Conservation (phyloP, 2,329 filamentous ascomycete genomes). For the Colletotrichum ledebouriae region DNA sequence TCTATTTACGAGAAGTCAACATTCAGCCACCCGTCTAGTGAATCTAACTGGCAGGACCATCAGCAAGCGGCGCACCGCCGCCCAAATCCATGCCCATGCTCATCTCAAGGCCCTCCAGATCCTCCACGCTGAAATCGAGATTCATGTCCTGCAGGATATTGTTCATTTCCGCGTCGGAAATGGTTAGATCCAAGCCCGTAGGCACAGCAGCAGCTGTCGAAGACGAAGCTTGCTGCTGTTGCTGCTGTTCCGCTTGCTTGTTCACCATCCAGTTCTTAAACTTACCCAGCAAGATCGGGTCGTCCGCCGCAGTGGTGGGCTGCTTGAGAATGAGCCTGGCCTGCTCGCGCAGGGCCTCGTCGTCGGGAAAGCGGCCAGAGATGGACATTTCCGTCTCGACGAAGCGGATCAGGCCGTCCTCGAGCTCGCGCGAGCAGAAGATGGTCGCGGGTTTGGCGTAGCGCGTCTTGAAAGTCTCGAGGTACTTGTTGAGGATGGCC, state of each 20-base stretch:
- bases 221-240: conserved; percentile 15
- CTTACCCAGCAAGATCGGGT: conserved; percentile 63
- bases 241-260: conserved; percentile 42
- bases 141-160: conserved; percentile 59
- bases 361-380: conserved; percentile 59
- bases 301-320: conserved; percentile 66
- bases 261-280: conserved; percentile 63
- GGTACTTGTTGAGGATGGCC: conserved; percentile 62
- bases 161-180: conserved; percentile 56
- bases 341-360: conserved; percentile 60
- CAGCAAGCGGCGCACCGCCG: conserved; percentile 18
- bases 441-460: conserved; percentile 63
- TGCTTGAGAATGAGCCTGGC: conserved; percentile 63
- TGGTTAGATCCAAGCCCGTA: conserved; percentile 51
- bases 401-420: conserved; percentile 65
- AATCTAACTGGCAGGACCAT: conserved; percentile 9
- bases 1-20: conserved; percentile 11
- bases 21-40: neutral
- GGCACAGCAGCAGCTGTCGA: conserved; percentile 42
- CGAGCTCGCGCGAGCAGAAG: conserved; percentile 71
- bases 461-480: conserved; percentile 59
- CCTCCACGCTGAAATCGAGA: conserved; percentile 54
- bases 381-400: conserved; percentile 57
- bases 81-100: conserved; percentile 37
- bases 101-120: conserved; percentile 41